Conservation (phyloP, 495 filamentous ascomycete genomes). For the Friedmanniomyces simplex region DNA sequence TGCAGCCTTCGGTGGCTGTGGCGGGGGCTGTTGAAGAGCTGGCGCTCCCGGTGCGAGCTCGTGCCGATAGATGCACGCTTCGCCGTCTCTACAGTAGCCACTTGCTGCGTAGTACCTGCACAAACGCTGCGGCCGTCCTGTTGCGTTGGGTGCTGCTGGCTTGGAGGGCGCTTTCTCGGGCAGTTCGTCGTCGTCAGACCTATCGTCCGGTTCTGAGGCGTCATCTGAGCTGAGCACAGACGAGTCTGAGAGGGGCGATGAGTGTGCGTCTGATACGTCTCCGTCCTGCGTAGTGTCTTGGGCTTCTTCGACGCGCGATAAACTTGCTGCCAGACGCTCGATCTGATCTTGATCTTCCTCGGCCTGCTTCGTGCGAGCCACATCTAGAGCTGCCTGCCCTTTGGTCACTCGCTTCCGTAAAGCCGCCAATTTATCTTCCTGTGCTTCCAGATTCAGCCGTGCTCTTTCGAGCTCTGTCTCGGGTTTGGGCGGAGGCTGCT, state of each 20-base stretch:
- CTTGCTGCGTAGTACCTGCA: conserved; percentile 17
- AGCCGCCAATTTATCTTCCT: background rate
- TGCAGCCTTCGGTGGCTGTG: background rate
- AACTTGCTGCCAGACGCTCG: background rate
- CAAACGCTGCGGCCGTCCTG: background rate
- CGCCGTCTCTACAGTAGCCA: conserved; percentile 19
- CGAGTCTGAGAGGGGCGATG: conserved; percentile 3
- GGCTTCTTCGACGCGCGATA: background rate
- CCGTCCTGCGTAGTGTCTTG: background rate
- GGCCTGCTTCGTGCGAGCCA: background rate
- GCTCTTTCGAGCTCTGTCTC: background rate
- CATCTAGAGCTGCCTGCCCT: background rate
- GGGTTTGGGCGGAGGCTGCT: too few relatives aligned
- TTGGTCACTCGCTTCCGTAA: conserved; percentile 1
- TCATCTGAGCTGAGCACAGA: conserved; percentile 7
- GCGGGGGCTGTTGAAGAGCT: background rate
- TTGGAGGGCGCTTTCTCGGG: conserved; percentile 14
- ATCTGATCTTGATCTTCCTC: background rate
- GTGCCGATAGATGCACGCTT: conserved; percentile 14
- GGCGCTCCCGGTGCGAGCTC: background rate
- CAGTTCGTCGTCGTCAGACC: conserved; percentile 9
- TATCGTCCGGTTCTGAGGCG: background rate
- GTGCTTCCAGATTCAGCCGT: background rate
- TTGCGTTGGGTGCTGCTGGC: background rate
- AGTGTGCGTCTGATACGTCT: background rate